A percentile compares a stretch with the other conserved stretches of the same genome.
phyloP scores from a whole-genome alignment of 2,329 filamentous ascomycete species.

The Neoarthrinium moseri region DNA sequence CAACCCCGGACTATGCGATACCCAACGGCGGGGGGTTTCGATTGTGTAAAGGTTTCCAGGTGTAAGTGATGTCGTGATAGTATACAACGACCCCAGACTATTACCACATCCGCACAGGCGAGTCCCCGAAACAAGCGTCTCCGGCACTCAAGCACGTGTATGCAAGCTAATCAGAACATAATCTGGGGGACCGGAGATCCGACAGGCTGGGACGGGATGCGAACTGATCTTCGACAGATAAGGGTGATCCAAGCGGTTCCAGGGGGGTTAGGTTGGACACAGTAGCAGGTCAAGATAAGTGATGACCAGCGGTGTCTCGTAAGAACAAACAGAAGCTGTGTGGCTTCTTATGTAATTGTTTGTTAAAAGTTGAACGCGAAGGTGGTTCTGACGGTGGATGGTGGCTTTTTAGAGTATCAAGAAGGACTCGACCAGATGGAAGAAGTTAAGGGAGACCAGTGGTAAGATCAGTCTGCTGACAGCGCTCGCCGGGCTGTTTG shows the following conservation, averaged over 20 bases:
- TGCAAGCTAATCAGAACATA: conserved; percentile 43
- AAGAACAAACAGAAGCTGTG: conserved; percentile 12
- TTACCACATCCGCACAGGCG: not conserved
- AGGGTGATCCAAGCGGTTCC: conserved; percentile 34
- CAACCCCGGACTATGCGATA: too few species aligned
- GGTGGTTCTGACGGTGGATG: conserved; percentile 4
- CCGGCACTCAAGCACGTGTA: conserved; percentile 19
- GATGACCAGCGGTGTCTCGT: conserved; percentile 31
- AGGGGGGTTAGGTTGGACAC: conserved; percentile 24
- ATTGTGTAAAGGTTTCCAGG: conserved; percentile 8
- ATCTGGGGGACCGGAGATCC: conserved; percentile 37
- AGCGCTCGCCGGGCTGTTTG: not conserved
- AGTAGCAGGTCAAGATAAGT: conserved; percentile 16
- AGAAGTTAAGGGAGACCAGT: not conserved
- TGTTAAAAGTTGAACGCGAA: conserved; percentile 9
- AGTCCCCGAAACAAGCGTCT: conserved; percentile 3
- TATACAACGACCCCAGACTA: conserved; percentile 8
- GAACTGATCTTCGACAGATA: conserved; percentile 27
- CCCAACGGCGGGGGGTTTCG: conserved; percentile 5
- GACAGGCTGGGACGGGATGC: conserved; percentile 33
- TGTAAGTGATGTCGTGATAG: conserved; percentile 10
- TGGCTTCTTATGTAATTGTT: conserved; percentile 16
- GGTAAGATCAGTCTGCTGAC: conserved; percentile 4
- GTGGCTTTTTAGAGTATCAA: conserved; percentile 4
- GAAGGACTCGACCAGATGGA: not conserved